These are phyloP conservation scores for Begonia masoniana DNA, from an alignment of 306 rosid genomes.

Conservation along the genomic window DNA sequence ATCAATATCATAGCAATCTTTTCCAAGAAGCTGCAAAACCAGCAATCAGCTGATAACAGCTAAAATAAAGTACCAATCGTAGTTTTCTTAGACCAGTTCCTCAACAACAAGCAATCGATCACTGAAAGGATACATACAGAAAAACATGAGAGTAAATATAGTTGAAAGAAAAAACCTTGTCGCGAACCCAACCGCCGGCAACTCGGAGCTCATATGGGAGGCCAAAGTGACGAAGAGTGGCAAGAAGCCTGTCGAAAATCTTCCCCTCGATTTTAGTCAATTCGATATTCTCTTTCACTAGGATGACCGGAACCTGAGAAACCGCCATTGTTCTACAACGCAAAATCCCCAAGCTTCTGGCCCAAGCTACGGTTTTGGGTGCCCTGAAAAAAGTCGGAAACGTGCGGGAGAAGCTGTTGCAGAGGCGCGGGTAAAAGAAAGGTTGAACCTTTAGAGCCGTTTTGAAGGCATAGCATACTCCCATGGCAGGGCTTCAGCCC, in stretches of 20 bases:
- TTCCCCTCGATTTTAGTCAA: conserved; percentile 43
- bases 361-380: conserved; percentile 22
- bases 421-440: conserved; percentile 2
- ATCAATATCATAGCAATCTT: conserved; percentile 81
- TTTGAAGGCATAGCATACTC: not conserved
- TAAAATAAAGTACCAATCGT: not conserved
- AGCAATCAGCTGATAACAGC: not conserved
- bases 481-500: conserved; percentile 51
- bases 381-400: conserved; percentile 7
- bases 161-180: conserved; percentile 35
- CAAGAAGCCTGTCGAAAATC: conserved; percentile 62
- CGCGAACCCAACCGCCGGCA: conserved; percentile 99
- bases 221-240: conserved; percentile 44
- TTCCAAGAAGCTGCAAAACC: conserved; percentile 64
- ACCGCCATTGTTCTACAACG: conserved; percentile 20
- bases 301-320: conserved; percentile 12
- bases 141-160: not conserved
- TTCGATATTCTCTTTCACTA: conserved; percentile 40
- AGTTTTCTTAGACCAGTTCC: not conserved
- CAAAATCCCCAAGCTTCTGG: conserved; percentile 18
- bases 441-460: conserved; percentile 4
- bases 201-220: conserved; percentile 76
- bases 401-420: not conserved
- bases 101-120: not conserved
- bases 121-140: not conserved